Evolutionary conservation across 805 yeast species (phyloP).

Genomic region (Candida ipomoeae): DNA sequence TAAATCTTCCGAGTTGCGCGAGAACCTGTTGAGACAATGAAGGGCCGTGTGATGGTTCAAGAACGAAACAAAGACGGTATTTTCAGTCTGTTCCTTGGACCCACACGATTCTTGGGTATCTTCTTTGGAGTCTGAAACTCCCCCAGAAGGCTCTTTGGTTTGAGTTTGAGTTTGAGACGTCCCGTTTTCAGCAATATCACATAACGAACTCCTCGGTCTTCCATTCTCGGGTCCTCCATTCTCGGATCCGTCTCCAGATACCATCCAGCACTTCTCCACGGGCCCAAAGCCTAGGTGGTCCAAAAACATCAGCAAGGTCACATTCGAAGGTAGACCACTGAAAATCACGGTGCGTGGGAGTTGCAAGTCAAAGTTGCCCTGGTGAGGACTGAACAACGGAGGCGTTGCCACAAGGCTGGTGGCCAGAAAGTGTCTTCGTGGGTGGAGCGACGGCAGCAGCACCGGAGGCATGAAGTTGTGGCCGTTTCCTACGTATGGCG

Average conservation of each 20-base stretch:
- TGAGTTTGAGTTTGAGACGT: too few relatives aligned
- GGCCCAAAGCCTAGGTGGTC: slow-evolving; percentile 55
- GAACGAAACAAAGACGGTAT: slow-evolving; percentile 15
- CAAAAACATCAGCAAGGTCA: slow-evolving; percentile 33
- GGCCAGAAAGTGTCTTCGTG: slow-evolving; percentile 3
- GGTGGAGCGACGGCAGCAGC: slow-evolving; percentile 8
- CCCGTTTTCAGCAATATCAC: too few relatives aligned
- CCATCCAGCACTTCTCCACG: slow-evolving; percentile 52
- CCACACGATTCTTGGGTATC: neutral
- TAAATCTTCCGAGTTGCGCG: slow-evolving; percentile 24
- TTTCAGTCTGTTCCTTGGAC: neutral
- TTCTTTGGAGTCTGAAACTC: too few relatives aligned
- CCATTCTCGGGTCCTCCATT: too few relatives aligned
- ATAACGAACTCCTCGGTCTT: too few relatives aligned
- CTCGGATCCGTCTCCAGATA: slow-evolving; percentile 5
- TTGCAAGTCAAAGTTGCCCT: slow-evolving; percentile 1
- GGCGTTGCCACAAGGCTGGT: neutral
- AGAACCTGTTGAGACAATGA: slow-evolving; percentile 30
- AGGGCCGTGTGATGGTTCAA: slow-evolving; percentile 32
- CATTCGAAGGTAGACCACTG: slow-evolving; percentile 23
- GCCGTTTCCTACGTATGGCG: slow-evolving; percentile 48
- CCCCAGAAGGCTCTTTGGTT: too few relatives aligned
- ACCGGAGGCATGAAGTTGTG: slow-evolving; percentile 24
- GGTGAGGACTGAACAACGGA: slow-evolving; percentile 4
- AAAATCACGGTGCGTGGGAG: slow-evolving; percentile 24